Evolutionary conservation across 75 land plant genomes (phyloP).

Genomic region (Cupressus sempervirens): DNA sequence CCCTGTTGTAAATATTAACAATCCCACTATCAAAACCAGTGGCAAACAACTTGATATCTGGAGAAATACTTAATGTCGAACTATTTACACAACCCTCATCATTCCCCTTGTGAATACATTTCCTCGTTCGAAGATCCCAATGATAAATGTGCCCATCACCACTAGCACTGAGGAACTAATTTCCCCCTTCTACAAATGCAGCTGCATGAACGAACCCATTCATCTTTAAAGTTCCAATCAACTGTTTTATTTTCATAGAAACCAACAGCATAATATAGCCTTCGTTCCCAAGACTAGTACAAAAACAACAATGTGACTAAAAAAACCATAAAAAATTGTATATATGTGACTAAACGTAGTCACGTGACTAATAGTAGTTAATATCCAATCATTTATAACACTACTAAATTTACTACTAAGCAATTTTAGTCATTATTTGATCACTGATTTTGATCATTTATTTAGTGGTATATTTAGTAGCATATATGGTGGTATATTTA

Average conservation of each 20-base stretch:
- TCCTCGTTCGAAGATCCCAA: conserved; percentile 86
- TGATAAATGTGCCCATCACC: conserved; percentile 93
- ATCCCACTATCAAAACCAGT: conserved; percentile 85
- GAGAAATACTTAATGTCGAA: conserved; percentile 71
- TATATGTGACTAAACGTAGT: no score
- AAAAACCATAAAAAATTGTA: no score
- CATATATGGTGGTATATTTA: no score
- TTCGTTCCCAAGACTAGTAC: conserved; percentile 84
- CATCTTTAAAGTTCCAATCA: conserved; percentile 92
- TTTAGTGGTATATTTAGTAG: no score
- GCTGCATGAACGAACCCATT: conserved; percentile 75
- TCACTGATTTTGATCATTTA: no score
- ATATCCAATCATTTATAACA: no score
- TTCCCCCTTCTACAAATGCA: conserved; percentile 72
- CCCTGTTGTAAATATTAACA: conserved; percentile 77
- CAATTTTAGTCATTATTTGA: no score
- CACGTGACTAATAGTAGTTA: no score
- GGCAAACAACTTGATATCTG: conserved; percentile 59
- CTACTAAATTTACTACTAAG: no score
- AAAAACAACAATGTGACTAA: no score
- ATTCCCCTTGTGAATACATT: conserved; percentile 70
- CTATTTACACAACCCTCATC: conserved; percentile 86
- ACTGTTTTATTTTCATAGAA: conserved; percentile 66
- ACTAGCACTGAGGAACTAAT: conserved; percentile 69
- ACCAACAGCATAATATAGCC: conserved; percentile 86